Base-by-base conservation (phyloP, 257 asterid genomes). In the Gentiana straminea region DNA sequence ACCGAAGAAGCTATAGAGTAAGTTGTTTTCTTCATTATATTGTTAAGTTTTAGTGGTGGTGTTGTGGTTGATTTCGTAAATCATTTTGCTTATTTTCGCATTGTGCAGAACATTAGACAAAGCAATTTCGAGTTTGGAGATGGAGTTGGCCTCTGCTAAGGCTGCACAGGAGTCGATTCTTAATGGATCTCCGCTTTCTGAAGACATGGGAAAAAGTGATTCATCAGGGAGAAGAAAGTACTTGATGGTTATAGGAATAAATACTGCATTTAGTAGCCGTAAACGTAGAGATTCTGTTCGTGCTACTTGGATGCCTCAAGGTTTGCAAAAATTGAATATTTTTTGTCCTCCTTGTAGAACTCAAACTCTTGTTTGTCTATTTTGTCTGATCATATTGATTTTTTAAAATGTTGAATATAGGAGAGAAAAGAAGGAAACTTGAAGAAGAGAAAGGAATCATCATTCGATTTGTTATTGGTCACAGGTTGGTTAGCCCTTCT, bases 231-330 rank as follows among this genome's bases (percentile, higher is more conserved):
- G 53, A 60, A 74, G 81, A 63, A 90, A 90, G 55, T 79, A 84
- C 59, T 76, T 86, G 54, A 73, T 86, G 90, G 94, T 89, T 32
- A 68, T 89, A 46, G 95, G 97, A 52, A 63, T 89, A 13, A 89
- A 89, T 47, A 89, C 97, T 2, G 97, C 95, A 4, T 89, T 89
- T 70, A 89, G 97, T 74, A 89, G 97, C 77, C 67, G 97, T 9
- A 89, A 84, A 69, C 67, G 95, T 67, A 72, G 95, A 66, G 97
- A 89, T 63, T 86, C 97, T 0, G 81, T 89, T 65, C 97, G 95
- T 33, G 79, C 83, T 13, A 89, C 95, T 1, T 89, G 97, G 97
- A 84, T 86, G 94, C 95, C 93, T n/a, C 88, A 81, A 86, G 95
- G 97, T 86, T 35, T 59, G 49, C 52, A 8, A 32, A 32, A 49